Evolutionary conservation across 495 filamentous ascomycete genomes (phyloP), one percentile per base, ranked within the genome.

Genomic region (Hamigera avellanea): DNA sequence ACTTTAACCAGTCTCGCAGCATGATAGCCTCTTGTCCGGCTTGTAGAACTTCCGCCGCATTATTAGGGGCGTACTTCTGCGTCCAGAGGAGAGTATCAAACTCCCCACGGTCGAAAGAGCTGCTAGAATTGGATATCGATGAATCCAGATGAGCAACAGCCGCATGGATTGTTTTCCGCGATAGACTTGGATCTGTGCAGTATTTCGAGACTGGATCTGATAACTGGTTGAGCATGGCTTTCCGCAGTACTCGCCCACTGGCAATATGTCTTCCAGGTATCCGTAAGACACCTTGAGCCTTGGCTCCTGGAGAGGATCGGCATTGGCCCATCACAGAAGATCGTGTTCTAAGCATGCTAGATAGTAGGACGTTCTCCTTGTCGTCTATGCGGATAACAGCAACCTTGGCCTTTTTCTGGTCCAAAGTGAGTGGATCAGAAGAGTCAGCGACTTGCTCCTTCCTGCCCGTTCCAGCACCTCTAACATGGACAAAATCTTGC

Each of bases 1-100:
- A 71, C 23, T 68, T 68, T n/a, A 99, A 64, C 93, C 93, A 99
- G 34, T 94, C 79, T 32, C 75, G 73, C 19, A 99, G 54, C 19
- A 93, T 60, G 6, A 66, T 54, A 4, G 72, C 75, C 53, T 95
- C 86, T 8, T 59, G 72, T 0, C 84, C 82, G 14, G 63, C 49
- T 49, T 95, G 88, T 15, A 99, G 70, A 1, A 95, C 81, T 40
- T 88, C 75, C 5, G 62, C 63, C 1, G 85, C 76, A 16, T 52
- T 62, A 19, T 49, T 61, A 0, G 93, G 93, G 1, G 85, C 76
- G 63, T 95, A 95, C 45, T 99, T 99, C 19, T 87, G 78, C 2
- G 62, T 47, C 93, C 93, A 99, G 27, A 76, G 58, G 17, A 67
- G 62, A 0, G 61, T 67, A 46, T 96, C 91, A 45, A 79, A 93